Evolutionary conservation across 768 basidiomycete species (phyloP), one percentile per base, ranked within the genome.

Genomic region (Podaxis sp.): DNA sequence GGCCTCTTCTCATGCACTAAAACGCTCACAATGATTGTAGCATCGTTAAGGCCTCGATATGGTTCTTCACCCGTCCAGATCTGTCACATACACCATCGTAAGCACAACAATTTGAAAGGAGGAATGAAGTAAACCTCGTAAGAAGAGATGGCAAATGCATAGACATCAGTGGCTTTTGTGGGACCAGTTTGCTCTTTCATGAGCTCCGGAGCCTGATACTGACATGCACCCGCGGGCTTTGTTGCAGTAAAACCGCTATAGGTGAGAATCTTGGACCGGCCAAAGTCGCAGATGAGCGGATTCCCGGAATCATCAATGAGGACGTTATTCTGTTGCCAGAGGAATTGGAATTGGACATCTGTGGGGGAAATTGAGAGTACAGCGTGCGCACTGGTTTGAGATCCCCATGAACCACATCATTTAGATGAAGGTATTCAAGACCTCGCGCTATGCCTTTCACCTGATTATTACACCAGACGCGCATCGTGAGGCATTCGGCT

Each of bases 131-230:
- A 50, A 7, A 50, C 48, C n/a, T 50, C 20, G 22, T 50, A 50
- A 50, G 48, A 20, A 6, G 66, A 38, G 53, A 68, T 52, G 12
- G 59, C 58, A 48, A 67, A 70, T 8, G 61, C 66, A 38, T 68
- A 70, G 5, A 69, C 58, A 37, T 70, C 69, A 24, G 64, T 55
- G 20, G 59, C 58, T 50, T 67, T 67, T 7, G 66, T 68, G 13
- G 51, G 50, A 11, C 26, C 37, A 13, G 51, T 26, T 7, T 30
- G 5, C 12, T 17, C 24, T 12, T 12, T 22, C 0, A 66, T n/a
- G 7, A 70, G 64, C 50, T 70, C 69, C 0, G 67, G 67, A 1
- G 69, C 67, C 48, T 65, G 65, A 57, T 66, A 70, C 10, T 63
- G 58, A 28, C 22, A 40, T 12, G 63, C 49, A 8, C 66, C 60